Evolutionary conservation across 2,329 filamentous ascomycete species (phyloP), one percentile per base, ranked within the genome.

Genomic region (Hymenoscyphus scutula): DNA sequence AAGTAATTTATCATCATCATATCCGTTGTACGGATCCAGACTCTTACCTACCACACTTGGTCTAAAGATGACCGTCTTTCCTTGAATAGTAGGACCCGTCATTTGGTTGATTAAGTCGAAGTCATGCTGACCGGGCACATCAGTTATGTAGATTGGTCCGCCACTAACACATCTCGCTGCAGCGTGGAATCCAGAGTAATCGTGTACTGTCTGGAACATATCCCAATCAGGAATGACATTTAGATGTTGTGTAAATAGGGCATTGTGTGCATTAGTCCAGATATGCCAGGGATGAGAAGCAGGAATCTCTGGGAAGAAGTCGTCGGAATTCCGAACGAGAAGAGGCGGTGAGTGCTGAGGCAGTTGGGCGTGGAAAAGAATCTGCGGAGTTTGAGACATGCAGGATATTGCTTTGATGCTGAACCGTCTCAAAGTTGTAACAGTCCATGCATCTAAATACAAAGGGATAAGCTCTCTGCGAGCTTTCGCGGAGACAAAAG

Each of bases 91-190:
- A 11, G 82, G 79, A 0, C 89, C 93, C 0, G 90, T 92, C 82
- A 98, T 93, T 74, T 96, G 88, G 30, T 81, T 77, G 64, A 99
- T 89, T 17, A 99, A 76, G 5, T 82, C 76, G 32, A 92, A 71
- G 71, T 97, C 83, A 74, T 98, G 92, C 64, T 91, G 78, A 0
- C 92, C 93, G 0, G 94, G 94, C 0, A 87, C 84, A 75, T 99
- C 95, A 0, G 94, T 98, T 74, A 99, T 93, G 71, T 96, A 97
- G 48, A 99, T 89, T 0, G 94, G 95, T 0, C 95, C 95, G 8
- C 95, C 95, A 56, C 89, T 93, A 10, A 99, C 81, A 74, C 92
- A 96, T 55, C 95, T 84, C 1, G 92, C 93, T 1, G 95, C 94
- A 4, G 91, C 95, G 70, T 99, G 95, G 73, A 95, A 96, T 0